A percentile compares a stretch with the other conserved stretches of the same genome.
These are phyloP conservation scores for Hypoxylon trugodes DNA, from an alignment of 495 filamentous ascomycete genomes.

Conservation along the genomic window DNA sequence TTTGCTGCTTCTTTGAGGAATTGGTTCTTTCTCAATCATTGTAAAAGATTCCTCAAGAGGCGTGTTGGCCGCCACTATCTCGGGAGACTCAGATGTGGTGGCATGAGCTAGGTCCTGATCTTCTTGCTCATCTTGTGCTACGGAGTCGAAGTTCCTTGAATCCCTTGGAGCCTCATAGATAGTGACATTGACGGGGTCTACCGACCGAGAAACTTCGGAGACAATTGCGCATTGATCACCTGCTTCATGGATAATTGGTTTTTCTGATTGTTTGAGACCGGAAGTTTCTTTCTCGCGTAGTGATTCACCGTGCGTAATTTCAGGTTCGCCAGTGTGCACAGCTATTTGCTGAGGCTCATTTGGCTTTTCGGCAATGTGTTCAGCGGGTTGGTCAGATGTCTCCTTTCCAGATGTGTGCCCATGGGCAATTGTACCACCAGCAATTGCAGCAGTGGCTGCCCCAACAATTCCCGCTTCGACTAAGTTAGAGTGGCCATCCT, in stretches of 20 bases:
- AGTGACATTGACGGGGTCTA: constrained; percentile 3
- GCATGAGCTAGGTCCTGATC: constrained; percentile 19
- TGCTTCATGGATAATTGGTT: not conserved
- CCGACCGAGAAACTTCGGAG: not conserved
- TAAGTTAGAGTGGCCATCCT: not conserved
- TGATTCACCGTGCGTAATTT: too few species aligned
- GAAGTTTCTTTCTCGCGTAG: not conserved
- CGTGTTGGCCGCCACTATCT: constrained; percentile 42
- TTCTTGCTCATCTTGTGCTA: constrained; percentile 13
- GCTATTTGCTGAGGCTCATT: not conserved
- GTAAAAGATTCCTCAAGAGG: constrained; percentile 52
- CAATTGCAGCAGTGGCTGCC: constrained; percentile 8
- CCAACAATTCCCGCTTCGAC: constrained; percentile 4
- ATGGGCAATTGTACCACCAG: not conserved
- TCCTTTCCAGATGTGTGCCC: not conserved
- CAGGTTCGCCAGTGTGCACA: not conserved
- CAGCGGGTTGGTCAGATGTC: constrained; percentile 1
- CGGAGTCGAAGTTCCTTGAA: not conserved
- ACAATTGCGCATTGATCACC: not conserved
- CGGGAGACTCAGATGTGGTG: constrained; percentile 35
- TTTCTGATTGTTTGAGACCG: not conserved
- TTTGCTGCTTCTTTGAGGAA: constrained; percentile 42
- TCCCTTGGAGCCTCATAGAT: not conserved
- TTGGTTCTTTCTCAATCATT: constrained; percentile 44
- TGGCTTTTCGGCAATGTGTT: not conserved